Base-by-base conservation (phyloP, 1,139 yeast genomes). In the Zygosaccharomyces pseudobailii region DNA sequence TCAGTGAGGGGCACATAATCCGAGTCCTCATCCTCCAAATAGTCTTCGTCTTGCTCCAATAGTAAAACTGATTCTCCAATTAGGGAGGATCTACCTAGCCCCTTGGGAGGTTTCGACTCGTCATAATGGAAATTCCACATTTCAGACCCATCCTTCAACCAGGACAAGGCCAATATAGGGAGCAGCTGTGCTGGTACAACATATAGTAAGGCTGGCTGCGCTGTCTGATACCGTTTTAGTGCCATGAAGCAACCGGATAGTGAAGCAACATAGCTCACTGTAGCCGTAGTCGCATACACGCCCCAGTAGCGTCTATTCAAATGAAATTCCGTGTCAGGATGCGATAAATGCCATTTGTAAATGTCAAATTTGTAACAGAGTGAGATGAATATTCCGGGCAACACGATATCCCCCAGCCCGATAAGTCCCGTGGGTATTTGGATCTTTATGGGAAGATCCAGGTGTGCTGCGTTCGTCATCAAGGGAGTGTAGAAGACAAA, bases 121-220 rank as follows among this genome's bases (percentile, higher is more conserved):
- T 57, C 62, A 42, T 58, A 59, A 38, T 56, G 56, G 46, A 57
- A 74, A 2, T 53, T 48, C 76, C 75, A 76, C 20, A 80, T 50
- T 22, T 62, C 50, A 24, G 76, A 54, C 36, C 82, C 85, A 1
- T 75, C 75, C 22, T 69, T 61, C 7, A 48, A 22, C 20, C 56
- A 36, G 0, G 78, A 76, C 3, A 67, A 56, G 0, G 56, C 34
- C 1, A 65, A 33, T 1, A 71, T 67, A 1, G 75, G 66, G 0
- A 69, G 25, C 0, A 78, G 48, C 42, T 82, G 51, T 4, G 71
- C 60, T 3, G 90, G 89, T 5, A 81, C 80, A 34, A 83, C 65
- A 58, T 82, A 83, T 22, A 83, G 63, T 49, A 84, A 66, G 0
- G 89, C 89, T 0, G 89, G 89, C 63, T 82, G 89, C 1, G 83